Base-by-base conservation (phyloP, 257 asterid genomes). In the Forsythia viridissima region DNA sequence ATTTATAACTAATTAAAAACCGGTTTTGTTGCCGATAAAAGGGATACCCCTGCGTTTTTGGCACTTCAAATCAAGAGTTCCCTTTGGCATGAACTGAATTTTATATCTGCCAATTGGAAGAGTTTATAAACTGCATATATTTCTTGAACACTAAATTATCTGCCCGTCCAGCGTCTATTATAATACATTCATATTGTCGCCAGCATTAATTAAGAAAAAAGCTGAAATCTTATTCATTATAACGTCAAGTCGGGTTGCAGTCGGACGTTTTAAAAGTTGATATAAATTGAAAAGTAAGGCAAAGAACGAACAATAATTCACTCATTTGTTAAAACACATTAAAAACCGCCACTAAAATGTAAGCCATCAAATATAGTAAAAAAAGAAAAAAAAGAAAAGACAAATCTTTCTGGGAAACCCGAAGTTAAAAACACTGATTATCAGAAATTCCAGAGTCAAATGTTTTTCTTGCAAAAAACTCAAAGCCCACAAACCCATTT, bases 1-100 rank as follows among this genome's bases (percentile, higher is more conserved):
- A 76, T 76, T 52, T 21, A 44, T 36, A 38, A 75, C 81, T 65
- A 30, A 74, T 71, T 46, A 13, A 83, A 90, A 87, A 84, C 91
- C 93, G 82, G 80, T 70, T 82, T 74, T 76, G 65, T 80, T 79
- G 96, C 95, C 94, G 81, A 13, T 67, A 83, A 90, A 80, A 74
- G 41, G 97, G 87, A 82, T n/a, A 36, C 78, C 80, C 84, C 77
- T 77, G 85, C 88, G 75, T 83, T 82, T 88, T 80, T 73, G 68
- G 84, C 88, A 82, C 88, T 82, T 78, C 80, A 70, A 46, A 44
- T 57, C 8, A 11, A 48, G 24, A 24, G 6, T 42, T 63, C 36
- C 36, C 38, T 59, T 24, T 18, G 24, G 57, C 65, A 72, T 59
- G 46, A 78, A 18, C 9, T 0, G 10, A 13, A 20, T 57, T 48